Percentiles rank a stretch among this genome's conserved stretches.
Evolutionary conservation across 441 rosid genomes (phyloP).

Genomic region (Eutrema salsugineum): DNA sequence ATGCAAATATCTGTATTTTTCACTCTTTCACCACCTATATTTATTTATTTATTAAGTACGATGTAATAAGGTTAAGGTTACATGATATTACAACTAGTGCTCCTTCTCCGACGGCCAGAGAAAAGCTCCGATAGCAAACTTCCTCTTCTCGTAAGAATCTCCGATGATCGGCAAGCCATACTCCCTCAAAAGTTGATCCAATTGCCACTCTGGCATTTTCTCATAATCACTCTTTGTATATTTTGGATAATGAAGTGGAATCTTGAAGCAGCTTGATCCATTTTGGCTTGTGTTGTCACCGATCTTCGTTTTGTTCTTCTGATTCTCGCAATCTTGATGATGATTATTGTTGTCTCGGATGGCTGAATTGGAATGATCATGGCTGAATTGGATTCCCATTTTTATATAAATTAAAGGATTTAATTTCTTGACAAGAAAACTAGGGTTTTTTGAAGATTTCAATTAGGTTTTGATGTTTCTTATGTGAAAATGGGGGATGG

Average conservation of each 20-base stretch:
- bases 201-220: conserved; percentile 47
- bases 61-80: background rate
- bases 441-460: background rate
- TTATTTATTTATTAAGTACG: background rate
- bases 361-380: background rate
- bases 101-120: conserved; percentile 36
- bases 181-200: conserved; percentile 41
- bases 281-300: background rate
- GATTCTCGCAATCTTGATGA: conserved; percentile 11
- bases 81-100: background rate
- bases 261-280: conserved; percentile 26
- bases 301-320: background rate
- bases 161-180: conserved; percentile 40
- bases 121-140: conserved; percentile 47
- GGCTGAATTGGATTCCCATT: conserved; percentile 21
- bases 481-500: background rate
- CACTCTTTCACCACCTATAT: background rate
- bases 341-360: background rate
- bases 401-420: background rate
- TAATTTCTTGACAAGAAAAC: background rate
- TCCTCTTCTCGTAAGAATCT: conserved; percentile 39
- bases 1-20: background rate
- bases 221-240: conserved; percentile 43
- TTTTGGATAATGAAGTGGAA: conserved; percentile 53
- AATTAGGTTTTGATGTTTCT: background rate